Evolutionary conservation across 345 rosid genomes (phyloP).

Genomic region (Noccaea bulbosa): DNA sequence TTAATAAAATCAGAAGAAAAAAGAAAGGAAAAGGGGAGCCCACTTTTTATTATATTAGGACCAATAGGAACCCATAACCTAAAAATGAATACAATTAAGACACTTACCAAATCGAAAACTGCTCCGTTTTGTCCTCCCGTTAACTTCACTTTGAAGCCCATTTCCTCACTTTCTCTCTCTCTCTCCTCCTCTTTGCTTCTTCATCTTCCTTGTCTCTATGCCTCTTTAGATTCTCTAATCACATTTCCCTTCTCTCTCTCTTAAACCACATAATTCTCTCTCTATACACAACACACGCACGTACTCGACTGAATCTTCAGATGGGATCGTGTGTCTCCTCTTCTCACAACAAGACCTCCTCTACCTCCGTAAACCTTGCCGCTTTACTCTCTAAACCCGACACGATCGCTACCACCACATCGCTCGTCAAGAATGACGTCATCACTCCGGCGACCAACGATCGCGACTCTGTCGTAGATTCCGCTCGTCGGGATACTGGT

Average conservation of each 20-base stretch:
- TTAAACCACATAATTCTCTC: slow-evolving; percentile 15
- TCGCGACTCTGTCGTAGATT: not conserved
- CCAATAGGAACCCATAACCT: slow-evolving; percentile 21
- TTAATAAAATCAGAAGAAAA: not conserved
- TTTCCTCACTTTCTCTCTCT: not conserved
- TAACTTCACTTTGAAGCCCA: slow-evolving; percentile 37
- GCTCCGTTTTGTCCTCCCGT: slow-evolving; percentile 20
- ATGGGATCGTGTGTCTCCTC: slow-evolving; percentile 44
- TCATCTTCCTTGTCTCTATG: slow-evolving; percentile 34
- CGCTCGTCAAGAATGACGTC: slow-evolving; percentile 4
- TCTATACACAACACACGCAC: not conserved
- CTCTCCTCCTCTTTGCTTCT: slow-evolving; percentile 28
- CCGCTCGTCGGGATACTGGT: slow-evolving; percentile 9
- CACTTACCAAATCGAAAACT: slow-evolving; percentile 36
- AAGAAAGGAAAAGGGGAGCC: not conserved
- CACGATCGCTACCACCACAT: not conserved
- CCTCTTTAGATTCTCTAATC: slow-evolving; percentile 26
- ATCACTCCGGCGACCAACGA: not conserved
- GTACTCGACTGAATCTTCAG: not conserved
- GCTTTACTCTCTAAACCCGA: slow-evolving; percentile 19
- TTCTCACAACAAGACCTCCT: slow-evolving; percentile 31
- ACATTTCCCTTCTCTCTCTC: not conserved
- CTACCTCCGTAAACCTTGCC: slow-evolving; percentile 10
- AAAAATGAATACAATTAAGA: slow-evolving; percentile 15
- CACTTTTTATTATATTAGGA: slow-evolving; percentile 6